Base-by-base conservation (phyloP, 192 early-diverging fungal genomes). In the Nowakowskiella sp. region DNA sequence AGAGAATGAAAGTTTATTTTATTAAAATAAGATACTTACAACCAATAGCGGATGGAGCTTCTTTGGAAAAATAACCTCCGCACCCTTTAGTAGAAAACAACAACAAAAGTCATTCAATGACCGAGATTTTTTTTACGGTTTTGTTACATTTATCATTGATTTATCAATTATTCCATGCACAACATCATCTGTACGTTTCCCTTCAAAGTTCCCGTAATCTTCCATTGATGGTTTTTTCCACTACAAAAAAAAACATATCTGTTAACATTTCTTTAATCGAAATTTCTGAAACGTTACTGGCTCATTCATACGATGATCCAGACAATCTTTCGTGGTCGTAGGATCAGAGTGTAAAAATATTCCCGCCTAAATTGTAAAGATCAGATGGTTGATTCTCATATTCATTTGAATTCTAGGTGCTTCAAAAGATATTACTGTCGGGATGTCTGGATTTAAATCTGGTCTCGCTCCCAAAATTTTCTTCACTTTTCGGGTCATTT, bases 31-130 rank as follows among this genome's bases (percentile, higher is more conserved):
- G n/a, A 39, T 13, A 39, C n/a, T 6, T 51, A 51, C 49, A 2
- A 26, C 22, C 45, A 55, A 9, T 1, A 55, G 13, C 0, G 43
- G 53, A 1, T 55, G 39, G 5, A 55, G 22, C 4, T 27, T 22
- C 23, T 55, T 55, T 3, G 65, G 65, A 16, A 57, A 66, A 6
- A 66, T n/a, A 0, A 66, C 65, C 42, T 61, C 55, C 6, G 46
- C 60, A 26, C 54, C 65, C 64, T 66, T 25, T 4, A 56, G 25
- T 19, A 29, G 42, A 1, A 19, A 8, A 24, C 44, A 1, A 16
- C n/a, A 55, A 6, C 50, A 8, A 54, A 55, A 9, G 9, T 9
- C 9, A 13, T 1, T 6, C 10, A 53, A 6, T 2, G 61, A 55
- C 51, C 62, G 51, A 22, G 27, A 59, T 23, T 19, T 34, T 27